A percentile compares a stretch with the other conserved stretches of the same genome.
phyloP scores from a whole-genome alignment of 73 alveolate species.

The Stentor coeruleus region DNA sequence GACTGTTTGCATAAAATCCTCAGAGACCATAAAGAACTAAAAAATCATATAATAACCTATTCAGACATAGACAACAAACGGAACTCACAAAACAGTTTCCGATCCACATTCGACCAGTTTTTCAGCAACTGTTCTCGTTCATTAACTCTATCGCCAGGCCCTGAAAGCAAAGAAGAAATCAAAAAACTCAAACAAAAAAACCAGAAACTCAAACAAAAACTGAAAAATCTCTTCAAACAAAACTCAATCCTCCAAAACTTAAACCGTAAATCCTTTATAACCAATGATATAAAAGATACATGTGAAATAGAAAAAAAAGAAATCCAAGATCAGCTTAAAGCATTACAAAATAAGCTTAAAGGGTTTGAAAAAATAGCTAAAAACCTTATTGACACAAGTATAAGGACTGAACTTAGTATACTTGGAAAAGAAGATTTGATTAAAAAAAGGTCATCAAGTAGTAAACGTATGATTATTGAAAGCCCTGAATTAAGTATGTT shows the following conservation, averaged over 20 bases:
- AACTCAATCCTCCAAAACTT: neutral
- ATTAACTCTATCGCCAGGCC: neutral
- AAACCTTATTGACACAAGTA: neutral
- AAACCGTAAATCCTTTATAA: neutral
- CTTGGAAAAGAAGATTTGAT: neutral
- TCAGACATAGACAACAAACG: neutral
- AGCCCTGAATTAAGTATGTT: neutral
- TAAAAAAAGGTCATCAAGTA: too few species aligned
- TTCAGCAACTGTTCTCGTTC: neutral
- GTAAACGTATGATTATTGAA: neutral
- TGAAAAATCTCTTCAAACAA: neutral
- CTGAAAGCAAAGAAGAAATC: neutral
- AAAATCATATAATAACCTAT: too few species aligned
- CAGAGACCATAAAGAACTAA: neutral
- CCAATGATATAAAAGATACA: neutral
- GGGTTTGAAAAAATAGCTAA: conserved; percentile 9
- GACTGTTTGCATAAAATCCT: neutral
- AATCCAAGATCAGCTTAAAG: neutral
- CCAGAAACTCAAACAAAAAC: neutral
- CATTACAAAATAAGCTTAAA: neutral
- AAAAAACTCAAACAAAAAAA: neutral
- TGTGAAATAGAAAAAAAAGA: neutral
- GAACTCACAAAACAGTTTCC: too few species aligned
- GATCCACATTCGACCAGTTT: neutral
- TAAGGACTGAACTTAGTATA: neutral